Base-by-base conservation (phyloP, 208 protist species). In the Crithidia bombi region DNA sequence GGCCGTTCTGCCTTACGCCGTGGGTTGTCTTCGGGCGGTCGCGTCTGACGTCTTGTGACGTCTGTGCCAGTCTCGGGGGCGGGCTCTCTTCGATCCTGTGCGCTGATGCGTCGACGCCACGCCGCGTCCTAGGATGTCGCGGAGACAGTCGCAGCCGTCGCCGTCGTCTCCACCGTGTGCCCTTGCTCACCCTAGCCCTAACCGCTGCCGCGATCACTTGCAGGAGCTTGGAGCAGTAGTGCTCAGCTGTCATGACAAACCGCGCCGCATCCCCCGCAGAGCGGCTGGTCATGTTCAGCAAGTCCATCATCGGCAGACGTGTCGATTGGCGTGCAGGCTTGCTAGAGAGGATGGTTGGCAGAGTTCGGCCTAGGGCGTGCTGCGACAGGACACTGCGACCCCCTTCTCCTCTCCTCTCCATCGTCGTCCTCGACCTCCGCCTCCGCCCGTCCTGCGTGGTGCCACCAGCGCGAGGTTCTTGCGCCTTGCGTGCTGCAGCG, bases 311-410 rank as follows among this genome's bases (percentile, higher is more conserved):
- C 86, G 21, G 85, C 85, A 0, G 87, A 75, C 5, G 65, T 73
- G 66, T 96, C 90, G 66, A n/a, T 82, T 80, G 23, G 87, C 87
- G 69, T 96, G 90, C 23, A 96, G 79, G 90, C 90, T 58, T 96
- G 90, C 61, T 93, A 93, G 21, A 96, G 76, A 5, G 90, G 32
- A 93, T 79, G 9, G 90, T 95, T 6, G 87, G 86, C n/a, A 91
- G 77, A n/a, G n/a, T n/a, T n/a, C n/a, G n/a, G 1, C 86, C 90
- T n/a, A 92, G 61, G 3, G 86, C 80, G 52, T 85, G 78, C 56
- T 76, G 68, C 30, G 78, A 65, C 21, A 69, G 23, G 12, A 58
- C 70, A 41, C 70, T 69, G 32, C 70, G 62, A 33, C 69, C 28
- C 5, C 23, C 19, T 61, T 35, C 17, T 25, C 41, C 9, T 23